phyloP scores from a whole-genome alignment of 305 asterid genomes.

The Plantago lanceolata region DNA sequence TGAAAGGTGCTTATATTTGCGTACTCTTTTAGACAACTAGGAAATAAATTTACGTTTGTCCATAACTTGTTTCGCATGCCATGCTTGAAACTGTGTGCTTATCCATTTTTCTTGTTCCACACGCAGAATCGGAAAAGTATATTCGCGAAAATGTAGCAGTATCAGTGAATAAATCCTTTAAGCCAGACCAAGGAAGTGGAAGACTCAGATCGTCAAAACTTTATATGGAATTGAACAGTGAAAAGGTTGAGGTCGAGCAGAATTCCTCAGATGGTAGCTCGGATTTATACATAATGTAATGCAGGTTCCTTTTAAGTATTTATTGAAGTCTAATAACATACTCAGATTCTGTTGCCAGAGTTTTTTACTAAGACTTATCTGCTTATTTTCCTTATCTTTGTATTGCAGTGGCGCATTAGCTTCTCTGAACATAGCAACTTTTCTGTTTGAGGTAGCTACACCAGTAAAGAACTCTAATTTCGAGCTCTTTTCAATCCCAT shows the following conservation, averaged over 20 bases:
- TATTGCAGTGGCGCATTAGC: constrained; percentile 58
- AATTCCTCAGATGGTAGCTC: constrained; percentile 43
- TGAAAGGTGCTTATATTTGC: constrained; percentile 28
- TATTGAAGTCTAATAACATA: neutral
- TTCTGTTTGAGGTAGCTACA: constrained; percentile 70
- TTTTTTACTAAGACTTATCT: constrained; percentile 16
- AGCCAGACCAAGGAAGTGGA: constrained; percentile 26
- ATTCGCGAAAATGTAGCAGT: constrained; percentile 26
- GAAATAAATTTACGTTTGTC: neutral
- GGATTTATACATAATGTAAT: constrained; percentile 64
- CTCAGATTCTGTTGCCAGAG: constrained; percentile 6
- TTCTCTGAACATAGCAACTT: constrained; percentile 71
- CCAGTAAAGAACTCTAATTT: constrained; percentile 57
- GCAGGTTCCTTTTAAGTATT: neutral
- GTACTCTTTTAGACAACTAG: neutral
- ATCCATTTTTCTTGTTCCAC: neutral
- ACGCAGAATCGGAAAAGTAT: constrained; percentile 24
- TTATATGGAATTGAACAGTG: constrained; percentile 32
- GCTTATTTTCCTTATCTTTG: constrained; percentile 4
- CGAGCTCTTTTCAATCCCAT: constrained; percentile 62
- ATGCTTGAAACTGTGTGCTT: neutral
- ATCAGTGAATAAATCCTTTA: constrained; percentile 23
- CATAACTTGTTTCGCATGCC: constrained; percentile 33
- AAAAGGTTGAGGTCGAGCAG: constrained; percentile 19
- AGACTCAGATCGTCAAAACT: constrained; percentile 27